Conservation (phyloP, 768 basidiomycete species). For the Russula lepida region DNA sequence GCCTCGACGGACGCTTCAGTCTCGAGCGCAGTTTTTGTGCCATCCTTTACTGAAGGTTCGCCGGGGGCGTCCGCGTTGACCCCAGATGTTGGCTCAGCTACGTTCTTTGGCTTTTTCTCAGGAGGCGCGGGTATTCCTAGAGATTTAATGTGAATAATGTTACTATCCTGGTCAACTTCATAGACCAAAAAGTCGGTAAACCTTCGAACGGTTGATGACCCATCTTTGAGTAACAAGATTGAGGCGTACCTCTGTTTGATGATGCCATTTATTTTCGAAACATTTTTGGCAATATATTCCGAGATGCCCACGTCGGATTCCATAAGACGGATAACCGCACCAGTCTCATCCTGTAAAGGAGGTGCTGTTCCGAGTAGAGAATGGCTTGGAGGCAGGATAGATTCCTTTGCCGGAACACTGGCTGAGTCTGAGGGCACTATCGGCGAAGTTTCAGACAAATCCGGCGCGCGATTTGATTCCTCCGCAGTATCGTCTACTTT, state of each 20-base stretch:
- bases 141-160: slow-evolving; percentile 74
- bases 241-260: slow-evolving; percentile 85
- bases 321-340: slow-evolving; percentile 46
- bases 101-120: slow-evolving; percentile 33
- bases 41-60: slow-evolving; percentile 18
- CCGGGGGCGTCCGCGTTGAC: slow-evolving; percentile 18
- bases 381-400: slow-evolving; percentile 64
- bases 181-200: slow-evolving; percentile 96
- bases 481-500: slow-evolving; percentile 27
- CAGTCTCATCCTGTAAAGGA: slow-evolving; percentile 41
- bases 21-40: not conserved
- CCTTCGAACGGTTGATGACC: slow-evolving; percentile 34
- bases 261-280: slow-evolving; percentile 76
- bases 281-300: slow-evolving; percentile 66
- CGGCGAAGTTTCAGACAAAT: slow-evolving; percentile 25
- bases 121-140: slow-evolving; percentile 60
- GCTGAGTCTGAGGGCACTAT: slow-evolving; percentile 20
- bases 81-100: slow-evolving; percentile 24
- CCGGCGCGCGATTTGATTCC: slow-evolving; percentile 6
- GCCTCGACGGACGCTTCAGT: not conserved
- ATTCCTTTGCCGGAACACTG: slow-evolving; percentile 12
- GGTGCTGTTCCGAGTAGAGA: slow-evolving; percentile 51
- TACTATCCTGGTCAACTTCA: slow-evolving; percentile 77
- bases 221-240: not conserved
- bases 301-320: slow-evolving; percentile 89